Evolutionary conservation across 2,329 filamentous ascomycete genomes (phyloP), one percentile per base, ranked within the genome.

Genomic region (Ophiocordyceps camponoti-leonardi): DNA sequence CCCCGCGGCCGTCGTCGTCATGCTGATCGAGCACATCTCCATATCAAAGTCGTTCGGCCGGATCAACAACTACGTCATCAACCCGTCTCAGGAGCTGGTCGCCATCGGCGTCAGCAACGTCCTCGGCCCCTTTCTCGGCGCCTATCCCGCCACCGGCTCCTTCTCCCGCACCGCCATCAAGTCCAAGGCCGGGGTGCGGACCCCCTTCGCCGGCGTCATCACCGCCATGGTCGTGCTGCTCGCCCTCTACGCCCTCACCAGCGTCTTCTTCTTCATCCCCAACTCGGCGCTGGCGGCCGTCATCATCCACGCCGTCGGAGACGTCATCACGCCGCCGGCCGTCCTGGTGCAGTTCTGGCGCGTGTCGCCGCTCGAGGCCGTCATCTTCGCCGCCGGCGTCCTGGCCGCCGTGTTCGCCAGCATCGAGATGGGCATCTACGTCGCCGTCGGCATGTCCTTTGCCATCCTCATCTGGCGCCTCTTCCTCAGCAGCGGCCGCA

Each of bases 81-180:
- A 87, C 51, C 83, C 83, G 1, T 86, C 83, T 1, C 83, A 88
- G 58, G 83, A 88, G 57, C 66, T 88, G 44, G 79, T 88, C 26
- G 83, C 81, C 33, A 85, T 87, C 53, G 83, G 83, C 50, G 73
- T 86, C 3, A 77, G 74, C 35, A 88, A 88, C 57, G 63, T 87
- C 30, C 70, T 88, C 10, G 82, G 79, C 18, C 80, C 84, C 10
- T 90, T 92, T 67, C 67, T 90, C 2, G 83, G 86, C 44, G 86
- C 71, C 2, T 94, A 93, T 54, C 85, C 86, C 5, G 83, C 85
- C 0, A 94, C 86, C 13, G 87, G 86, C 6, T 93, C 86, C 2
- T 94, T 94, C 69, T 90, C 84, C 7, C 78, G 86, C 49, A 94
- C 86, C 20, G 87, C 86, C 44, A 93, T 94, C 68, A 93, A 93